Evolutionary conservation across 148 eudicot genomes (phyloP), one percentile per base, ranked within the genome.

Genomic region (Fallopia convolvulus): DNA sequence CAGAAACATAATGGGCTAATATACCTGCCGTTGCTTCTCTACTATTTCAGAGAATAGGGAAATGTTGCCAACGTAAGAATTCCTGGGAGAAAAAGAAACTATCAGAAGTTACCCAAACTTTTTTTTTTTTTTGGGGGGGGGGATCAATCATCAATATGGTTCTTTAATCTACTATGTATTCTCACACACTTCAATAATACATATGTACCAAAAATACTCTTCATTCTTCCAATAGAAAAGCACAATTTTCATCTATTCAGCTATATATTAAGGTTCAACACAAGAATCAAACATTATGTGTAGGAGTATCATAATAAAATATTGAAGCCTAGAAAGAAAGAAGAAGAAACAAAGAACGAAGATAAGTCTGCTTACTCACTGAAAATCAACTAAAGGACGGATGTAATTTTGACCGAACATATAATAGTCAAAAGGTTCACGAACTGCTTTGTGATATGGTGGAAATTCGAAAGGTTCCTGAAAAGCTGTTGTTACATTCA

Each of bases 401-500:
- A 96, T 86, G 82, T 93, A 96, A 76, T 88, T 85, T 80, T 91
- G 94, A 77, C 89, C 98, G 85, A 96, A 96, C 82, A 75, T 80
- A 85, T 84, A 89, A 81, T 96, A 96, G 84, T 96, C 98, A 83
- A 83, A 83, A 56, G 98, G 99, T 82, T 93, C 91, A 50, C 97
- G 91, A 81, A 93, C 79, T 76, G 99, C 99, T 82, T 84, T 82
- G 81, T 96, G 99, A 83, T 90, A 75, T 42, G 99, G 90, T 74
- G 90, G 80, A 86, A 93, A 89, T 76, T 79, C 82, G 75, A 85
- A 96, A 65, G 98, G 90, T 18, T 96, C 98, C 99, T 96, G 98
- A 76, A 79, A 88, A 80, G 63, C 50, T 36, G 81, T 42, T 32
- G 70, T 77, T 78, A 71, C 26, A 32, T 75, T 50, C 66, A 68